Conservation (phyloP, 768 basidiomycete genomes). For the Pholiota microspora region DNA sequence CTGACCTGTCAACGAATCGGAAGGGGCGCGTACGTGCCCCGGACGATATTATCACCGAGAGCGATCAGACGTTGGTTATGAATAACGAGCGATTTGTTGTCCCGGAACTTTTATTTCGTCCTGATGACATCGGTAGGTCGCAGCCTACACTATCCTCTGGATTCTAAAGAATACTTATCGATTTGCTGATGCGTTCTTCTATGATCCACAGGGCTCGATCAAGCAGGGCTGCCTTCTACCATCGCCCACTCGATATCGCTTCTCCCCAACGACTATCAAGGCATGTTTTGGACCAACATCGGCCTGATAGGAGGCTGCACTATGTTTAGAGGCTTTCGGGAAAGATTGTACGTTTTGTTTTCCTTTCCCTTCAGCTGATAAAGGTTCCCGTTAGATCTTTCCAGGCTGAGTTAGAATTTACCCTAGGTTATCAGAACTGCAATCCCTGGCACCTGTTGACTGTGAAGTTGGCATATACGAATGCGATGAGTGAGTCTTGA, state of each 20-base stretch:
- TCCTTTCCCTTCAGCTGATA: not conserved
- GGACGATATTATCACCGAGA: slow-evolving; percentile 51
- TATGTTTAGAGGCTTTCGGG: slow-evolving; percentile 69
- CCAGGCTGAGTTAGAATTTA: not conserved
- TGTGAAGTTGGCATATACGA: slow-evolving; percentile 73
- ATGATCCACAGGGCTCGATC: slow-evolving; percentile 58
- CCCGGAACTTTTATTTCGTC: slow-evolving; percentile 90
- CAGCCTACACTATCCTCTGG: slow-evolving; percentile 1
- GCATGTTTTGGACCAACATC: slow-evolving; percentile 96
- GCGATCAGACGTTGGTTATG: slow-evolving; percentile 77
- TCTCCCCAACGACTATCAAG: slow-evolving; percentile 79
- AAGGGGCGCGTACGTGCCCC: slow-evolving; percentile 53
- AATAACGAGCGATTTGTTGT: slow-evolving; percentile 90
- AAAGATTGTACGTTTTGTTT: slow-evolving; percentile 30
- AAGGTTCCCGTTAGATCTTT: not conserved
- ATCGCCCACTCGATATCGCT: slow-evolving; percentile 74
- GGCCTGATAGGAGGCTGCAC: slow-evolving; percentile 85
- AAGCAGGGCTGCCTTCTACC: slow-evolving; percentile 74
- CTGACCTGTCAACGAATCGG: slow-evolving; percentile 75
- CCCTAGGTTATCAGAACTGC: slow-evolving; percentile 68
- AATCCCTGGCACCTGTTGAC: slow-evolving; percentile 78
- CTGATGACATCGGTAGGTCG: slow-evolving; percentile 85
- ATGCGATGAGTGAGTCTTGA: slow-evolving; percentile 61
- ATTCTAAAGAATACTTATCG: too few species aligned
- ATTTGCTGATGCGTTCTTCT: not conserved